Conservation (phyloP, 2,329 filamentous ascomycete genomes). For the Ophiostoma sp. region DNA sequence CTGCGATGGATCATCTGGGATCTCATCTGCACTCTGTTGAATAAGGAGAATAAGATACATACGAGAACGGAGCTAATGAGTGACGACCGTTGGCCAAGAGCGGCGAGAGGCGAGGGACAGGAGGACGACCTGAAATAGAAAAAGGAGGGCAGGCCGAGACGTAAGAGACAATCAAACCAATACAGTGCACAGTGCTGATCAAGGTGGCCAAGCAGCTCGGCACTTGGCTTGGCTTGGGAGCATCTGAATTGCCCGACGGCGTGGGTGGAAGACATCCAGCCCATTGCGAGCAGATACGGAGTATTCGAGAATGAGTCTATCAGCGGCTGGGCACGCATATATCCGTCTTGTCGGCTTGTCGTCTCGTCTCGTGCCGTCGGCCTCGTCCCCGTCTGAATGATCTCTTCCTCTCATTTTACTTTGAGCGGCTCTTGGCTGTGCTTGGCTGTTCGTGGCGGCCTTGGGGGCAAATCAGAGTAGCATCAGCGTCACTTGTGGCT, state of each 20-base stretch:
- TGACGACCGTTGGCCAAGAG: not conserved
- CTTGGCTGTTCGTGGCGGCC: conserved; percentile 1
- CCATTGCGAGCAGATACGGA: not conserved
- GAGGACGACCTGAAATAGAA: not conserved
- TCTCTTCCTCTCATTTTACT: not conserved
- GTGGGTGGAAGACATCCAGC: no score
- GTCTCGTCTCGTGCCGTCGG: not conserved
- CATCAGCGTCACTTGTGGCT: not conserved
- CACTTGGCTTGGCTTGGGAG: conserved; percentile 14
- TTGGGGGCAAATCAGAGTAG: not conserved
- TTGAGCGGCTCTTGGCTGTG: not conserved
- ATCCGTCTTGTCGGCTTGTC: not conserved
- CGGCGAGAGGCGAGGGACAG: not conserved
- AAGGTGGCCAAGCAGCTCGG: conserved; percentile 5
- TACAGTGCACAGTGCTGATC: not conserved
- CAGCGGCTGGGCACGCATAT: not conserved
- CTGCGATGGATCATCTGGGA: no score
- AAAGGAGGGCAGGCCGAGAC: no score
- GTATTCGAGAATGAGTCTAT: not conserved
- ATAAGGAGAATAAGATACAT: no score
- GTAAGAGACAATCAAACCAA: conserved; percentile 6
- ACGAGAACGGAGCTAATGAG: not conserved
- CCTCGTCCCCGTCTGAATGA: not conserved
- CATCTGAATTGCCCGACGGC: not conserved
- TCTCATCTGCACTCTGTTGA: no score